These are phyloP conservation scores for Suhomyces faveliae DNA, from an alignment of 805 yeast genomes.

Conservation along the genomic window DNA sequence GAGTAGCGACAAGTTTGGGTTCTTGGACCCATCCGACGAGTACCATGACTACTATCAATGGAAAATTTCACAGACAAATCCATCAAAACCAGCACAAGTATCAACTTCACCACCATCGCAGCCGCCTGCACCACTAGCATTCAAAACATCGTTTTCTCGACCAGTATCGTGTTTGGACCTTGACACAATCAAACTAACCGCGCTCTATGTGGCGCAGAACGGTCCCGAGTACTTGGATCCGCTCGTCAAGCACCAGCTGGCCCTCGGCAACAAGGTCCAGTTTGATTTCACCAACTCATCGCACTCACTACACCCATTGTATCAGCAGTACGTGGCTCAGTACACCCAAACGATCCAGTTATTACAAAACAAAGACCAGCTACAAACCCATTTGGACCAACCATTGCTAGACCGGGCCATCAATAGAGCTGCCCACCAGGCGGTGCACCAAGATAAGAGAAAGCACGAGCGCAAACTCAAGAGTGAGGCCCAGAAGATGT, in stretches of 20 bases:
- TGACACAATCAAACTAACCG: slow-evolving; percentile 69
- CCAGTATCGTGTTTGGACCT: slow-evolving; percentile 60
- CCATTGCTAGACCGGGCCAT: slow-evolving; percentile 32
- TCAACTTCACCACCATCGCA: not conserved
- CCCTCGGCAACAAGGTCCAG: slow-evolving; percentile 45
- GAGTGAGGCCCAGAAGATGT: slow-evolving; percentile 48
- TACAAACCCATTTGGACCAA: not conserved
- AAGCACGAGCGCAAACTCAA: slow-evolving; percentile 28
- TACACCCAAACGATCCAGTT: slow-evolving; percentile 38
- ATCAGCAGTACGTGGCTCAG: slow-evolving; percentile 50
- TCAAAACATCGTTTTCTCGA: slow-evolving; percentile 20
- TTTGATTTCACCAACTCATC: slow-evolving; percentile 62
- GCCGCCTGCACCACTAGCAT: not conserved
- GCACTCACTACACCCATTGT: slow-evolving; percentile 62
- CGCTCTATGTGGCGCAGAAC: slow-evolving; percentile 63
- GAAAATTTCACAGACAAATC: slow-evolving; percentile 25
- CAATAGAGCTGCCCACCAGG: slow-evolving; percentile 54
- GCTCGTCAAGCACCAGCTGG: slow-evolving; percentile 37
- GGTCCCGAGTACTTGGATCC: slow-evolving; percentile 43
- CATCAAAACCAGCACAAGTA: not conserved
- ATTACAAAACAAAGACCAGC: slow-evolving; percentile 10
- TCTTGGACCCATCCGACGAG: slow-evolving; percentile 54
- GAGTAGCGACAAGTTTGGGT: slow-evolving; percentile 59
- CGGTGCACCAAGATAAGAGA: slow-evolving; percentile 31
- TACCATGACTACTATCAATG: slow-evolving; percentile 57